Percentiles rank a stretch among this genome's conserved stretches.
Conservation (phyloP, 139 green algal genomes). For the Micractinium conductrix region DNA sequence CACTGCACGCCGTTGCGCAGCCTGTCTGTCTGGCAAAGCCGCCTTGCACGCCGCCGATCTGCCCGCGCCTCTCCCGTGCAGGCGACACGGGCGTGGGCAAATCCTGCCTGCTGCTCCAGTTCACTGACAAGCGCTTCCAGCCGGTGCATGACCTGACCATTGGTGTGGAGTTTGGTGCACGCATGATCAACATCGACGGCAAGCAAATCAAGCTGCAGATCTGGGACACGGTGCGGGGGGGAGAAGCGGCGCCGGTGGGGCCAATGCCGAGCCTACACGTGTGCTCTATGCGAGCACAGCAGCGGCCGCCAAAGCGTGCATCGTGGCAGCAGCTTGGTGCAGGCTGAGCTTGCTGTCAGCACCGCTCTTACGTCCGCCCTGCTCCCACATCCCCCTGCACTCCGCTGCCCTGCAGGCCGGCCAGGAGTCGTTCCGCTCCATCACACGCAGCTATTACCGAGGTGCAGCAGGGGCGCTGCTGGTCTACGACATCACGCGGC, state of each 20-base stretch:
- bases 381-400: not conserved
- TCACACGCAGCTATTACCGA: constrained; percentile 98
- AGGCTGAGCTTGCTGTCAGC: not conserved
- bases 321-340: no score
- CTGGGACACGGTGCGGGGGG: constrained; percentile 91
- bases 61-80: not conserved
- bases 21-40: not conserved
- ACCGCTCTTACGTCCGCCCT: not conserved
- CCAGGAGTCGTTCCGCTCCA: constrained; percentile 97
- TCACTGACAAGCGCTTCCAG: constrained; percentile 99
- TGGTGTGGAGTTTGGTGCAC: constrained; percentile 68
- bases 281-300: no score
- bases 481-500: constrained; percentile 99
- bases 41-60: not conserved
- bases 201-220: constrained; percentile 99
- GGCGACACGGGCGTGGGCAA: constrained; percentile 94
- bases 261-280: no score
- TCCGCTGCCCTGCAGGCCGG: constrained; percentile 75
- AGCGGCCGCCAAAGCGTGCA: no score
- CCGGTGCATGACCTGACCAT: constrained; percentile 84
- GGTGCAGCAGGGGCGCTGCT: constrained; percentile 98
- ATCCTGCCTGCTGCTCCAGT: constrained; percentile 99
- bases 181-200: constrained; percentile 98
- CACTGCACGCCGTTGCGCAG: not conserved
- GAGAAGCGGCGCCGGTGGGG: no score